These are phyloP conservation scores for Alternaria solani DNA, from an alignment of 2,329 filamentous ascomycete species.

Conservation along the genomic window DNA sequence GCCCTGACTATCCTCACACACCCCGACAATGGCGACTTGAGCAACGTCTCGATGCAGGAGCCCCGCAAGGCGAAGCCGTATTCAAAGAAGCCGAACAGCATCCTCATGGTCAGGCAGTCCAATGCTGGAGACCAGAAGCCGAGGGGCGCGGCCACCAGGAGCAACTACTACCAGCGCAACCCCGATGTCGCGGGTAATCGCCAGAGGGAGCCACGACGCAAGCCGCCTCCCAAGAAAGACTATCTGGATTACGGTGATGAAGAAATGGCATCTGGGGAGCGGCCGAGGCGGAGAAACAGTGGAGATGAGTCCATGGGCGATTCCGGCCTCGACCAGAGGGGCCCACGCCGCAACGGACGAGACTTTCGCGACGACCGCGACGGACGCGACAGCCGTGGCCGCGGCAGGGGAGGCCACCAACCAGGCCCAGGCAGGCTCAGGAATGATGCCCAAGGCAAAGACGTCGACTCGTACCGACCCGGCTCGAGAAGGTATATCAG, in stretches of 20 bases:
- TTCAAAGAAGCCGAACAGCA: slow-evolving; percentile 71
- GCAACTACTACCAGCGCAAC: slow-evolving; percentile 90
- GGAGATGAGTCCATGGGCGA: slow-evolving; percentile 87
- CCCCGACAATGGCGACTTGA: slow-evolving; percentile 53
- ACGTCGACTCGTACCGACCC: slow-evolving; percentile 46
- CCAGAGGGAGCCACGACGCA: slow-evolving; percentile 62
- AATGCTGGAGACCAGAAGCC: slow-evolving; percentile 81
- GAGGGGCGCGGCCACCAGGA: slow-evolving; percentile 77
- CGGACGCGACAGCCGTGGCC: slow-evolving; percentile 24
- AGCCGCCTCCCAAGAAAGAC: slow-evolving; percentile 51
- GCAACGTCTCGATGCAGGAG: slow-evolving; percentile 62
- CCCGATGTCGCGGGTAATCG: slow-evolving; percentile 79
- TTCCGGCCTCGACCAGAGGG: slow-evolving; percentile 35
- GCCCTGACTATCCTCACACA: slow-evolving; percentile 64
- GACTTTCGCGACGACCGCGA: slow-evolving; percentile 29
- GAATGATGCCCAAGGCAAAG: slow-evolving; percentile 18
- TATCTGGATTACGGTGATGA: slow-evolving; percentile 43
- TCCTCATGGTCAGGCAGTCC: slow-evolving; percentile 76
- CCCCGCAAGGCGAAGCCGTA: slow-evolving; percentile 74
- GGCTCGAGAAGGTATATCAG: slow-evolving; percentile 34
- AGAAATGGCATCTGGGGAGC: slow-evolving; percentile 30
- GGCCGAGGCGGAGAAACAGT: slow-evolving; percentile 37
- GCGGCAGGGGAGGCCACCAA: slow-evolving; percentile 23
- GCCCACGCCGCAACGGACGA: slow-evolving; percentile 34
- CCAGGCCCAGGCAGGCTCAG: slow-evolving; percentile 21